Evolutionary conservation across 768 basidiomycete genomes (phyloP).

Genomic region (Pulveroboletus ravenelii): DNA sequence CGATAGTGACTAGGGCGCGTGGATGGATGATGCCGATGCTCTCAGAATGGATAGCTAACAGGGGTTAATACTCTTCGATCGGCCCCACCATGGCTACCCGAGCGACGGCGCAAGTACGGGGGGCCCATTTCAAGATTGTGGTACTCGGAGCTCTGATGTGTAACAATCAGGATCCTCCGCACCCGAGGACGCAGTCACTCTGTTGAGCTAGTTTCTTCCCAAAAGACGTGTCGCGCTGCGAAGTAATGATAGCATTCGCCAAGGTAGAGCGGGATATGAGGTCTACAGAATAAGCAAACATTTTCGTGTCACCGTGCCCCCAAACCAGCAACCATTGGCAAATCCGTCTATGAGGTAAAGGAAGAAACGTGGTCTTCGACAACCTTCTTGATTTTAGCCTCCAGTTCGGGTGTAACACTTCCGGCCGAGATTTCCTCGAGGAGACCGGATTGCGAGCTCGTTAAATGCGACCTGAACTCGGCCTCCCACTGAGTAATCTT

Average conservation of each 20-base stretch:
- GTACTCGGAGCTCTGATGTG: background rate
- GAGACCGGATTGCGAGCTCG: slow-evolving; percentile 65
- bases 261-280: slow-evolving; percentile 21
- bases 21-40: too few relatives aligned
- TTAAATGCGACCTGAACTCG: slow-evolving; percentile 86
- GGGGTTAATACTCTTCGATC: too few relatives aligned
- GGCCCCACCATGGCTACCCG: too few relatives aligned
- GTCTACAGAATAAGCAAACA: slow-evolving; percentile 13
- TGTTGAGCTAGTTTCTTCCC: background rate
- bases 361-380: slow-evolving; percentile 85
- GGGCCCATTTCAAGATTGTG: background rate
- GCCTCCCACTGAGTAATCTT: slow-evolving; percentile 91
- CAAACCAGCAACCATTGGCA: slow-evolving; percentile 11
- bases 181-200: background rate
- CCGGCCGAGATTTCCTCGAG: slow-evolving; percentile 84
- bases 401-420: slow-evolving; percentile 82
- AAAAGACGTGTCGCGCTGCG: slow-evolving; percentile 14
- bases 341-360: slow-evolving; percentile 55
- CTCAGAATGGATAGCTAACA: too few relatives aligned
- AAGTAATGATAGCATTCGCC: slow-evolving; percentile 28
- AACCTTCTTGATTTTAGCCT: slow-evolving; percentile 92
- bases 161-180: background rate
- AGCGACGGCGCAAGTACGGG: too few relatives aligned
- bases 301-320: slow-evolving; percentile 21
- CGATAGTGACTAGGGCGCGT: too few relatives aligned